Base-by-base conservation (phyloP, 352 stramenopile species). In the Blastocystis sp. region DNA sequence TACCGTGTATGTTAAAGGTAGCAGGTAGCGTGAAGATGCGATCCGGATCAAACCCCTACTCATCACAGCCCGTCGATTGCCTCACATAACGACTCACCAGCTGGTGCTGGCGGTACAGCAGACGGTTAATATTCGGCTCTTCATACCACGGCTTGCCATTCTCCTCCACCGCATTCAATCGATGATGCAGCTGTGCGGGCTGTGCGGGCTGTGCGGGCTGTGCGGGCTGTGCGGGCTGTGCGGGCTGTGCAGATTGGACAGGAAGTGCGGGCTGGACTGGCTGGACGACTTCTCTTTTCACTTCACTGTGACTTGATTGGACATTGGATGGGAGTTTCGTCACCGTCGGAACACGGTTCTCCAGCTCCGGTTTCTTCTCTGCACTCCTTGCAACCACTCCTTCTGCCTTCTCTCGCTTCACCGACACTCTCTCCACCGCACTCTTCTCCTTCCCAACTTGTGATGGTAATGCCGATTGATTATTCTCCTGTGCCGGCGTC, bases 61-160 rank as follows among this genome's bases (percentile, higher is more conserved):
- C n/a, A 24, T 84, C 21, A 84, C n/a, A 24, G 6, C 3, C 3
- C 19, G 10, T 54, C 28, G 24, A 38, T 48, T 24, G 11, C 14
- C 40, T 2, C 45, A 84, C 74, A 66, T 52, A 38, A 66, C 14
- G 45, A 14, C 19, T n/a, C 38, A 63, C 34, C 34, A 68, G 34
- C 24, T 69, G 40, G 34, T 69, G 66, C 24, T 84, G 74, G 11
- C 57, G 38, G 2, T 63, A 21, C 10, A 84, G 34, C 14, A 84
- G 45, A 3, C 24, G 7, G 28, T 43, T 3, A 1, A 84, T 11
- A 34, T 69, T 66, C 3, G 40, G 10, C 45, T 19, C 24, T 24
- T 69, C 74, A 28, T 84, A 84, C 74, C 74, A 84, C n/a, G 17
- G 45, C 10, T 57, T 57, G 48, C 48, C 48, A 57, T 57, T 57